A percentile compares a stretch with the other conserved stretches of the same genome.
phyloP scores from a whole-genome alignment of 1,284 basidiomycete genomes.

The Ustilago tritici region DNA sequence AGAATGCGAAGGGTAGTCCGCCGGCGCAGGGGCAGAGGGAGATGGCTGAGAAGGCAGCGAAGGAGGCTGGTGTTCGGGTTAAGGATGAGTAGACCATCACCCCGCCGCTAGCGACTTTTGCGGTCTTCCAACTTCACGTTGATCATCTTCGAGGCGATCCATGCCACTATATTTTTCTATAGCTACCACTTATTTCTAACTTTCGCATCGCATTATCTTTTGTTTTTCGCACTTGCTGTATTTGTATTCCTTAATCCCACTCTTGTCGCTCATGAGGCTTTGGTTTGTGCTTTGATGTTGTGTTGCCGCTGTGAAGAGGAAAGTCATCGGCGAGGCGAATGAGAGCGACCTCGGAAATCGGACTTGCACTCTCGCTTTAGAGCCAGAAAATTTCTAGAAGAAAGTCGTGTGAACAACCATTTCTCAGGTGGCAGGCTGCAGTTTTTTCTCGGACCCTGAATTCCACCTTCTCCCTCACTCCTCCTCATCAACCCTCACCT shows the following conservation, averaged over 20 bases:
- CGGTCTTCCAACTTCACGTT: background rate
- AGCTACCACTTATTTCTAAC: background rate
- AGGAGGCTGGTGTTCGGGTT: conserved; percentile 40
- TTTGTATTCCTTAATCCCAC: conserved; percentile 15
- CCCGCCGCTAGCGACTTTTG: background rate
- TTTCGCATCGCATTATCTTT: conserved; percentile 29
- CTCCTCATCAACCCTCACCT: background rate
- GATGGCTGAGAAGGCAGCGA: conserved; percentile 48
- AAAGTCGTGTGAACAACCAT: conserved; percentile 6
- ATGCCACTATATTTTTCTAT: conserved; percentile 9
- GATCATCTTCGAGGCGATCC: background rate
- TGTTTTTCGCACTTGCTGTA: conserved; percentile 20
- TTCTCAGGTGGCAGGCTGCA: background rate
- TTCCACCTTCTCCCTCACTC: background rate
- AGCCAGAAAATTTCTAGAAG: conserved; percentile 15
- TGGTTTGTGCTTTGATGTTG: background rate
- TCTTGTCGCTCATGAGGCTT: background rate
- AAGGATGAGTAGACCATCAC: conserved; percentile 29
- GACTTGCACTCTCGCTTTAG: background rate
- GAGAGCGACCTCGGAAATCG: conserved; percentile 19
- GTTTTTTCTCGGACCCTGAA: background rate
- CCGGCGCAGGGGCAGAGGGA: conserved; percentile 28
- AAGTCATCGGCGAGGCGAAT: background rate
- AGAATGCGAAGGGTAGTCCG: conserved; percentile 47
- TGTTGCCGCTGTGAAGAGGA: background rate